Conservation (phyloP, 73 alveolate genomes). For the Tetrahymena thermophila region DNA sequence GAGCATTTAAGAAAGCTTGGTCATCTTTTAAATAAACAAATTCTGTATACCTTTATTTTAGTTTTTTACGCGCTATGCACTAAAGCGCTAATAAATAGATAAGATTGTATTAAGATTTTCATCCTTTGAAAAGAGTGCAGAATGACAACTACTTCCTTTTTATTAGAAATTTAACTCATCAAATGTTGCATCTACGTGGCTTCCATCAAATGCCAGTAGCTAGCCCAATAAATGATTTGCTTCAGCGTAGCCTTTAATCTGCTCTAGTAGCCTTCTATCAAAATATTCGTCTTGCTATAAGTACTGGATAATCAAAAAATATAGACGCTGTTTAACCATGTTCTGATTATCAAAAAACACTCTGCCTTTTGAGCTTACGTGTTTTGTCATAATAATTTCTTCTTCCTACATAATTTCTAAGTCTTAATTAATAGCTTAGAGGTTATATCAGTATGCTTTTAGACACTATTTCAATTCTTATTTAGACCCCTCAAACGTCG, state of each 20-base stretch:
- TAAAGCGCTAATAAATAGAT: background rate
- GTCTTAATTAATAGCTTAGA: background rate
- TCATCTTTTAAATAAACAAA: background rate
- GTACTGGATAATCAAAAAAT: background rate
- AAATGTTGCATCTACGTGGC: background rate
- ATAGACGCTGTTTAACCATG: background rate
- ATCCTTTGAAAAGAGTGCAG: background rate
- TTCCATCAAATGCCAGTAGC: background rate
- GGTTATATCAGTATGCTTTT: background rate
- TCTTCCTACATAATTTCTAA: background rate
- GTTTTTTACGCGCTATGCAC: background rate
- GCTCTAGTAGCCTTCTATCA: background rate
- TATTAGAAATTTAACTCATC: background rate
- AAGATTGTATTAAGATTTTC: background rate
- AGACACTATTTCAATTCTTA: background rate
- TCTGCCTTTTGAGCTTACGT: background rate
- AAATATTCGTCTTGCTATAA: background rate
- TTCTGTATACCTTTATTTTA: background rate
- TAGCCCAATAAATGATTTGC: background rate
- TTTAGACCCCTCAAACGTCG: background rate
- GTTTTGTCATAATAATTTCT: background rate
- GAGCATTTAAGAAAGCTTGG: background rate
- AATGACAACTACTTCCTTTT: background rate
- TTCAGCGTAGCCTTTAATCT: background rate
- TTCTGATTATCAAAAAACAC: background rate